Conservation (phyloP, 805 yeast genomes). For the Metschnikowia borealis region DNA sequence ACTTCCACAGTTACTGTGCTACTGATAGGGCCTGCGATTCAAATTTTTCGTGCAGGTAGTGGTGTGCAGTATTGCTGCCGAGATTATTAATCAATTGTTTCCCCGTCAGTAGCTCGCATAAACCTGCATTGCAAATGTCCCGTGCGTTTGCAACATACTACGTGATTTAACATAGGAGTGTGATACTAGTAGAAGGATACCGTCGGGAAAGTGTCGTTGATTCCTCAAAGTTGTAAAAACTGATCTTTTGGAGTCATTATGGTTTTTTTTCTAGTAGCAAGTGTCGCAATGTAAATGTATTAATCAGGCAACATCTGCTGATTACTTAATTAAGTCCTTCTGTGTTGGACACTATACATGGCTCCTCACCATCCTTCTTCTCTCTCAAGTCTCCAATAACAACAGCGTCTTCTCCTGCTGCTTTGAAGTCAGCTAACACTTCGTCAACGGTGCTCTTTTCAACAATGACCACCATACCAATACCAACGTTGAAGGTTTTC, state of each 20-base stretch:
- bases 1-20: neutral
- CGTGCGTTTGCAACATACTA: neutral
- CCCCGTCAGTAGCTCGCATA: neutral
- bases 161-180: no score
- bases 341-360: slow-evolving; percentile 50
- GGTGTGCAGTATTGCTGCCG: slow-evolving; percentile 1
- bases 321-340: slow-evolving; percentile 11
- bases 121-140: neutral
- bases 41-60: slow-evolving; percentile 2
- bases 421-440: slow-evolving; percentile 49
- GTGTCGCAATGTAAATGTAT: neutral
- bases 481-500: slow-evolving; percentile 92
- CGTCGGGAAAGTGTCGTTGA: no score
- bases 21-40: slow-evolving; percentile 1
- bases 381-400: slow-evolving; percentile 38
- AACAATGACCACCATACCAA: slow-evolving; percentile 93
- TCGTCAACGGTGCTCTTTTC: slow-evolving; percentile 59
- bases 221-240: no score
- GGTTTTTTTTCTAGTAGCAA: neutral
- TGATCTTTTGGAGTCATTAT: no score
- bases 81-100: slow-evolving; percentile 1
- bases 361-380: slow-evolving; percentile 46
- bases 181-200: no score
- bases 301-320: neutral
- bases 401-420: slow-evolving; percentile 72